These are phyloP conservation scores for Lentinula guzmanii DNA, from an alignment of 768 basidiomycete genomes.

Conservation along the genomic window DNA sequence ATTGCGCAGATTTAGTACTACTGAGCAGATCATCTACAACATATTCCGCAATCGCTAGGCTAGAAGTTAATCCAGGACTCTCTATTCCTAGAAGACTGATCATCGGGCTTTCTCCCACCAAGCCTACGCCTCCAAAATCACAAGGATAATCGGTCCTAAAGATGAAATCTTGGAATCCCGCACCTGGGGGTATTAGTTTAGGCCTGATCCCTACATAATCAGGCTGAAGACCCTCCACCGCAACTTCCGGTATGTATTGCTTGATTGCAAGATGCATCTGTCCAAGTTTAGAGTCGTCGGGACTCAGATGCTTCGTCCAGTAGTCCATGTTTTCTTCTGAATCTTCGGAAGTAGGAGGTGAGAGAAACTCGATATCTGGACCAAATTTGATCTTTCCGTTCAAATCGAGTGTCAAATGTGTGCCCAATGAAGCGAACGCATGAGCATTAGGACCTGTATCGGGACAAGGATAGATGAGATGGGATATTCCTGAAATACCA, in stretches of 20 bases:
- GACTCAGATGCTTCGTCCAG: slow-evolving; percentile 64
- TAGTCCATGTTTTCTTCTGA: slow-evolving; percentile 56
- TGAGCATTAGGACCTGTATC: slow-evolving; percentile 50
- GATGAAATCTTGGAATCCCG: slow-evolving; percentile 82
- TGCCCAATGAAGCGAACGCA: slow-evolving; percentile 82
- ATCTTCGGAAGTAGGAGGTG: slow-evolving; percentile 37
- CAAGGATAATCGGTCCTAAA: slow-evolving; percentile 59
- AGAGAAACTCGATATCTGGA: slow-evolving; percentile 87
- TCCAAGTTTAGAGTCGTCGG: slow-evolving; percentile 51
- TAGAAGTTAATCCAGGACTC: slow-evolving; percentile 85
- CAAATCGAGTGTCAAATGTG: slow-evolving; percentile 86
- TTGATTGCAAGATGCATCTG: slow-evolving; percentile 72
- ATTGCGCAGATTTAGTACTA: slow-evolving; percentile 6
- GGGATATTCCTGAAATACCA: slow-evolving; percentile 58
- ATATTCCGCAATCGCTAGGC: slow-evolving; percentile 80
- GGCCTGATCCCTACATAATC: slow-evolving; percentile 88
- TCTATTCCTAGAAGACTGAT: slow-evolving; percentile 88
- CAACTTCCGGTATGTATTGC: slow-evolving; percentile 64
- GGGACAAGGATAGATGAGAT: slow-evolving; percentile 91
- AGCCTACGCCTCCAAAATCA: slow-evolving; percentile 17
- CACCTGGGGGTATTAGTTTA: slow-evolving; percentile 70
- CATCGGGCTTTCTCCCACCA: slow-evolving; percentile 40
- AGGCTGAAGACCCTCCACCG: slow-evolving; percentile 55
- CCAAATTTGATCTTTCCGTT: slow-evolving; percentile 85
- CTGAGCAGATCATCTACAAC: slow-evolving; percentile 60